A percentile compares a stretch with the other conserved stretches of the same genome.
Conservation (phyloP, 441 rosid species). For the Gossypium schwendimanii region DNA sequence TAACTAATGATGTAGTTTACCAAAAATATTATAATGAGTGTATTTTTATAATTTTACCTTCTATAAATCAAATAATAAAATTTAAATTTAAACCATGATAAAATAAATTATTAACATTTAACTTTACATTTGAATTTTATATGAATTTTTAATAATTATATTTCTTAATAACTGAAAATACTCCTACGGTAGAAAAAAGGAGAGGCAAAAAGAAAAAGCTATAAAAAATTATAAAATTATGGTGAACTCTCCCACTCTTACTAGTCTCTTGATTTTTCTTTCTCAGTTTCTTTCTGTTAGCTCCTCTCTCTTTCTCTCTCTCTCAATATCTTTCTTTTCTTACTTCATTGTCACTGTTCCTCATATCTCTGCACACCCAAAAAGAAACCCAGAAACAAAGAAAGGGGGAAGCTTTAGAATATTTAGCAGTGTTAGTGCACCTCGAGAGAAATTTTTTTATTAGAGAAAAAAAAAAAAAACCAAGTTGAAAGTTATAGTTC, state of each 20-base stretch:
- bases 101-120: too few species aligned
- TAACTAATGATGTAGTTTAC: too few species aligned
- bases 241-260: constrained; percentile 15
- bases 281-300: neutral
- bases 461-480: neutral
- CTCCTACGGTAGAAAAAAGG: too few species aligned
- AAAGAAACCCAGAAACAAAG: neutral
- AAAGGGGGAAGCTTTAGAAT: neutral
- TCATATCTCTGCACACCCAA: neutral
- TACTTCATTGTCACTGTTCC: constrained; percentile 27
- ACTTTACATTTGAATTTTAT: too few species aligned
- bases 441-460: neutral
- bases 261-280: constrained; percentile 37
- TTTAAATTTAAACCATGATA: too few species aligned
- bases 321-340: neutral
- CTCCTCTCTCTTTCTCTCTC: neutral
- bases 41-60: too few species aligned
- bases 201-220: too few species aligned
- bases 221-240: too few species aligned
- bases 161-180: too few species aligned
- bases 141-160: too few species aligned
- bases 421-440: neutral
- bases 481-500: neutral
- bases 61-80: too few species aligned
- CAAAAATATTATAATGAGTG: too few species aligned